A percentile compares a stretch with the other conserved stretches of the same genome.
Evolutionary conservation across 352 stramenopile species (phyloP).

Genomic region (Phytophthora quininea): DNA sequence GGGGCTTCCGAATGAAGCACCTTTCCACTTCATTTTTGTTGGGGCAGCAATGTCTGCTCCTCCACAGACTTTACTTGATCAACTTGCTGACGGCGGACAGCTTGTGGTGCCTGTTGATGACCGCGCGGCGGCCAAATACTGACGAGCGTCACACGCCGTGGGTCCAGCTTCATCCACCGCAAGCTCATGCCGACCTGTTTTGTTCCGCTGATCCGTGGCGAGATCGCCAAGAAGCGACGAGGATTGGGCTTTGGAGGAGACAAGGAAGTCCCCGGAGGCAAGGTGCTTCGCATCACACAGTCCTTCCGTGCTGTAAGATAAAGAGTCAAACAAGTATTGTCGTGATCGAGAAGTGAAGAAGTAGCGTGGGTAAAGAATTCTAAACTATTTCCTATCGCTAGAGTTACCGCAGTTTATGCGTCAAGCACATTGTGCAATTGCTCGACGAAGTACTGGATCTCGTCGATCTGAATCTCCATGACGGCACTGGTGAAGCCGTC

Average conservation of each 20-base stretch:
- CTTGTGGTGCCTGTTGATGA: conserved; percentile 94
- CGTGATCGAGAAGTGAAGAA: too few relatives aligned
- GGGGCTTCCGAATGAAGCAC: conserved; percentile 83
- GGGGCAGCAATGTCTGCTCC: conserved; percentile 91
- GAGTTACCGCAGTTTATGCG: conserved; percentile 45
- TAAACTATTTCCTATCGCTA: too few relatives aligned
- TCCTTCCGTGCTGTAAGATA: conserved; percentile 29
- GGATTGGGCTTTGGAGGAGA: conserved; percentile 13
- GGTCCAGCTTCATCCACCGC: conserved; percentile 53
- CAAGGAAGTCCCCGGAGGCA: conserved; percentile 6
- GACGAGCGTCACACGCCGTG: conserved; percentile 62
- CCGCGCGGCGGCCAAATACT: conserved; percentile 69
- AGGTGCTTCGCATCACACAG: conserved; percentile 9
- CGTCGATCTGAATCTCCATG: conserved; percentile 94
- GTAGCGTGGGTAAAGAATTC: too few relatives aligned
- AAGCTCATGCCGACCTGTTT: conserved; percentile 74
- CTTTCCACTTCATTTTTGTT: conserved; percentile 97
- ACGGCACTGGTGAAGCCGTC: conserved; percentile 96
- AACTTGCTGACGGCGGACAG: conserved; percentile 87
- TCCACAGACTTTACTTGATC: conserved; percentile 85
- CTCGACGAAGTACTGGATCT: conserved; percentile 97
- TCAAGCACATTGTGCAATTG: conserved; percentile 93
- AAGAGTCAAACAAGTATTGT: neutral
- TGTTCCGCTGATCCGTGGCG: conserved; percentile 61
- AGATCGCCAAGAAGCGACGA: conserved; percentile 27